Evolutionary conservation across 2,329 filamentous ascomycete species (phyloP), one percentile per base, ranked within the genome.

Genomic region (Neoarthrinium moseri): DNA sequence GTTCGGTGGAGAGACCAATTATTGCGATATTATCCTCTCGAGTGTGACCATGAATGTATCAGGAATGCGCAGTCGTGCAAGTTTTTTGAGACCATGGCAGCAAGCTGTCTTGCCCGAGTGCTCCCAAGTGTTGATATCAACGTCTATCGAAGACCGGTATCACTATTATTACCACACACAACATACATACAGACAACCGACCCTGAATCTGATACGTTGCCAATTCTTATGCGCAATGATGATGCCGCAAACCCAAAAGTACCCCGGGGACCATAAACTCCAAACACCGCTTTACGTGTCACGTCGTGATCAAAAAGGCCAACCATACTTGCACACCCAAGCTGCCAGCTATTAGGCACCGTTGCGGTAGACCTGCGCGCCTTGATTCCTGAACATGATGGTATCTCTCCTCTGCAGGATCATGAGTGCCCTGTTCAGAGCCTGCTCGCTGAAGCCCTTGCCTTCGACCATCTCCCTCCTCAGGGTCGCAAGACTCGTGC

Each of bases 401-500:
- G 89, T 95, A 57, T 96, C 92, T 55, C 91, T 81, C 59, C 91
- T 78, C 65, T 95, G 89, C 68, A 99, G 69, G 13, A 97, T 81
- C 71, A 92, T 84, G 56, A 99, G 66, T 1, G 92, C 89, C 56
- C 92, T 75, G 54, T 91, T 91, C 23, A 99, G 75, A 13, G 84
- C 85, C 63, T 90, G 86, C 68, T 97, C 94, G 52, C 82, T 90
- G 68, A 92, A 97, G 0, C 90, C 90, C 66, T 91, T 90, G 12
- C 87, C 86, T 59, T 96, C 91, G 5, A 95, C 90, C 75, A 99
- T 91, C 65, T 99, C 94, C 36, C 89, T 80, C 51, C 88, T 82
- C 53, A 99, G 70, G 2, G 89, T 95, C 0, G 89, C 87, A 47
- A 97, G 68, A 60, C 88, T 95, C 2, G 92, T 96, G 61, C 88